Evolutionary conservation across 2,329 filamentous ascomycete species (phyloP), one percentile per base, ranked within the genome.

Genomic region (Penicillium hesseltinei): DNA sequence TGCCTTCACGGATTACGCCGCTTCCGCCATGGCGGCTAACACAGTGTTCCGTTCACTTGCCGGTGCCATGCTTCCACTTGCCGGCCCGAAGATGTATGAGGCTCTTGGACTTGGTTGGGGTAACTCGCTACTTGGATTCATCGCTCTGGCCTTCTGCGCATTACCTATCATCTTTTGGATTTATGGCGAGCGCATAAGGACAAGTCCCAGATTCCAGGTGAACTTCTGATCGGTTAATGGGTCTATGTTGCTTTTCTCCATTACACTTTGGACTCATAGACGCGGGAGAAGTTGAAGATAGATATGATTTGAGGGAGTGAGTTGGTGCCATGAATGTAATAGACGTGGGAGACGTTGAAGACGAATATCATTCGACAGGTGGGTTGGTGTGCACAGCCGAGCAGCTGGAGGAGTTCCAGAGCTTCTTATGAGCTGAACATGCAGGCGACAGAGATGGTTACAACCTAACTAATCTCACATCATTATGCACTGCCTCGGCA

Each of bases 51-150:
- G 83, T 29, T 83, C 79, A 1, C 72, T 87, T 51, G 77, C 80
- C 0, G 84, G 82, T 0, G 84, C 85, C 6, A 73, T 84, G 0
- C 80, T 88, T 1, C 86, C 87, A 0, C 74, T 89, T 2, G 85
- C 85, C 11, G 86, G 85, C 0, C 73, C 80, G 0, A 75, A 77
- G 66, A 67, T 84, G 79, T 82, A 81, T 58, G 55, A 66, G 0
- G 65, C 68, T 0, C 69, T 82, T 1, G 79, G 78, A 0, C 72
- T 80, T 29, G 80, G 79, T 4, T 81, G 80, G 80, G 80, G 80
- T 0, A 82, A 80, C 54, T 77, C 76, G 69, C 67, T 86, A 71
- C 62, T 88, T 69, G 81, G 82, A 63, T 81, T 85, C 53, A 71
- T 85, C 25, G 80, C 79, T 0, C 64, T 87, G 5, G 80, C 67